A percentile compares a stretch with the other conserved stretches of the same genome.
Conservation (phyloP, 2,329 filamentous ascomycete species). For the Cyanodermella asteris region DNA sequence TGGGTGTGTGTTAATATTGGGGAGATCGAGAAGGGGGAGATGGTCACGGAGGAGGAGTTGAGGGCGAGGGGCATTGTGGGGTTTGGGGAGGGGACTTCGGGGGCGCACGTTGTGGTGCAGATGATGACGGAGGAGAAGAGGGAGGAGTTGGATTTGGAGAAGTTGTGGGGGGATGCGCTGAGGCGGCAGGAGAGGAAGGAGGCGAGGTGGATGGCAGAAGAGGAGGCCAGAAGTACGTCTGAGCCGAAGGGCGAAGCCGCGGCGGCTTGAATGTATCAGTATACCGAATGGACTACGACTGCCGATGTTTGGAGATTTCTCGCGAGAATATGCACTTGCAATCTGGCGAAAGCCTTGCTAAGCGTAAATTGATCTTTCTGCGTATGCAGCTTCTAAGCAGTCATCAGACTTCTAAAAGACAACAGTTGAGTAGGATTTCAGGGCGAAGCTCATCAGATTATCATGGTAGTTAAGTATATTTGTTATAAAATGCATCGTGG, state of each 20-base stretch:
- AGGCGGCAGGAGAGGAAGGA: slow-evolving; percentile 18
- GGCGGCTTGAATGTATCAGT: slow-evolving; percentile 8
- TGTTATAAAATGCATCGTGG: no score
- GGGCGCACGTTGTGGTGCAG: slow-evolving; percentile 45
- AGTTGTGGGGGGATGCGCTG: slow-evolving; percentile 33
- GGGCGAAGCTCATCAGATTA: no score
- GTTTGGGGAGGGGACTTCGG: slow-evolving; percentile 41
- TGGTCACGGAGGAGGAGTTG: slow-evolving; percentile 8
- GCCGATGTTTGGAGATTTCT: no score
- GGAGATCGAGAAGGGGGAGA: slow-evolving; percentile 34
- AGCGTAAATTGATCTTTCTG: no score
- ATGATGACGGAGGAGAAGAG: slow-evolving; percentile 52
- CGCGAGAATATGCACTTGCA: no score
- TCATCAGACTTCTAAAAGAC: no score
- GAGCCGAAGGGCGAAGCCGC: slow-evolving; percentile 10
- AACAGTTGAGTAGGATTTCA: no score
- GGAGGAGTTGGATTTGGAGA: slow-evolving; percentile 43
- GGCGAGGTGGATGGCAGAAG: slow-evolving; percentile 4
- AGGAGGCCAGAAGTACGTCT: slow-evolving; percentile 9
- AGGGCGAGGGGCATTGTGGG: slow-evolving; percentile 37
- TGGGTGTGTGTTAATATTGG: slow-evolving; percentile 93
- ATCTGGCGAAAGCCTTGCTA: no score
- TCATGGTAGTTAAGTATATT: no score
- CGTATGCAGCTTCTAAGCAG: no score
- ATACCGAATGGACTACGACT: no score